Evolutionary conservation across 129 eudicot genomes (phyloP).

Genomic region (sunflower (Helianthus annuus)): DNA sequence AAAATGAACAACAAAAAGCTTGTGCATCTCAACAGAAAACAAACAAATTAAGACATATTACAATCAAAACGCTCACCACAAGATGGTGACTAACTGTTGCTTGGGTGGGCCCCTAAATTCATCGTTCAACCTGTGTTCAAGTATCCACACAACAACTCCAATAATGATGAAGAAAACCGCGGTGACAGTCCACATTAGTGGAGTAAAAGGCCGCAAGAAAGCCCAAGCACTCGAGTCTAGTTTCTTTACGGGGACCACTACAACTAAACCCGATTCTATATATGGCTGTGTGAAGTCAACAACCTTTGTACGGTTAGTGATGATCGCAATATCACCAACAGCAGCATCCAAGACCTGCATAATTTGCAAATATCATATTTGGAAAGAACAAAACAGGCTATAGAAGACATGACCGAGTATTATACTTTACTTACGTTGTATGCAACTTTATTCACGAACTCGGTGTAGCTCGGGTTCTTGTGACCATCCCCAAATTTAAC

Average conservation of each 20-base stretch:
- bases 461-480: conserved; percentile 59
- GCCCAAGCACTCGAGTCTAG: conserved; percentile 76
- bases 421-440: conserved; percentile 47
- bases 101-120: conserved; percentile 90
- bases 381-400: neutral
- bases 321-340: conserved; percentile 89
- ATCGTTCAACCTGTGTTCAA: conserved; percentile 79
- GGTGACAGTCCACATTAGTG: conserved; percentile 77
- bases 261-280: conserved; percentile 82
- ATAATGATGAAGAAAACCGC: conserved; percentile 56
- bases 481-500: conserved; percentile 57
- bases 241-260: conserved; percentile 71
- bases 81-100: conserved; percentile 65
- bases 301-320: conserved; percentile 68
- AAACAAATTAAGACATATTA: neutral
- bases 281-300: conserved; percentile 94
- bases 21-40: neutral
- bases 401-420: neutral
- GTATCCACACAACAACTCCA: conserved; percentile 82
- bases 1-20: neutral
- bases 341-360: conserved; percentile 79
- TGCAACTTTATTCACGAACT: conserved; percentile 50
- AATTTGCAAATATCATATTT: conserved; percentile 6
- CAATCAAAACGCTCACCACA: conserved; percentile 56
- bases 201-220: conserved; percentile 78